Evolutionary conservation across 2,329 filamentous ascomycete species (phyloP).

Genomic region (Sporothrix brasiliensis): DNA sequence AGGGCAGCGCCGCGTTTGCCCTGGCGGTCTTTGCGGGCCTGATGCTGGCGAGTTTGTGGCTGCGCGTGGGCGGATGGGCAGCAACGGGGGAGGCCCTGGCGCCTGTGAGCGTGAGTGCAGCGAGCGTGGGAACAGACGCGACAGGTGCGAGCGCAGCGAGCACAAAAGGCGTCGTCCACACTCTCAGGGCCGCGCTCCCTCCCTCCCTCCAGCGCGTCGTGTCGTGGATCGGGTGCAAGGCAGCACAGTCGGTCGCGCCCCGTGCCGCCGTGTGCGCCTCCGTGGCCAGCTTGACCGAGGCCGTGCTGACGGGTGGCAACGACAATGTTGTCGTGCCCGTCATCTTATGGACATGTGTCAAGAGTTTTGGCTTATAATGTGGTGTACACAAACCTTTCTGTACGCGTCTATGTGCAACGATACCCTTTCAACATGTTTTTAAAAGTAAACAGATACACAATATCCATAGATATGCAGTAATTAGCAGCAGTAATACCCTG

Average conservation of each 20-base stretch:
- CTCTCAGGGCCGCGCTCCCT: background rate
- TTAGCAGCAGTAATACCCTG: background rate
- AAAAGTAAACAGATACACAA: too few relatives aligned
- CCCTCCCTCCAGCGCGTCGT: slow-evolving; percentile 34
- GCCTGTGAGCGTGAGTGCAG: background rate
- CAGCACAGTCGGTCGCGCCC: slow-evolving; percentile 59
- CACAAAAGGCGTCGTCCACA: background rate
- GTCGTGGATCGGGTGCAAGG: slow-evolving; percentile 29
- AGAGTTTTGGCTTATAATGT: slow-evolving; percentile 65
- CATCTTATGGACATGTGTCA: slow-evolving; percentile 87
- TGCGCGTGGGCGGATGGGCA: slow-evolving; percentile 75
- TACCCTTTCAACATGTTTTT: background rate
- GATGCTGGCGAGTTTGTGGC: slow-evolving; percentile 70
- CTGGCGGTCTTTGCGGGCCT: slow-evolving; percentile 77
- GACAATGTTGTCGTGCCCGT: slow-evolving; percentile 98
- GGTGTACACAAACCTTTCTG: background rate
- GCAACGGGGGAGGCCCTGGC: slow-evolving; percentile 56
- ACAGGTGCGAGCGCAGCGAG: background rate
- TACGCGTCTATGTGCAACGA: background rate
- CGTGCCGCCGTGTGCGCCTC: slow-evolving; percentile 74
- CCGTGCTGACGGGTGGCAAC: slow-evolving; percentile 92
- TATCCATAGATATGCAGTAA: background rate
- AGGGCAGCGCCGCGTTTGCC: slow-evolving; percentile 82
- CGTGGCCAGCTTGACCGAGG: slow-evolving; percentile 88
- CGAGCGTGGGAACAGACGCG: background rate